Evolutionary conservation across 768 basidiomycete genomes (phyloP).

Genomic region (Crucibulum laeve): DNA sequence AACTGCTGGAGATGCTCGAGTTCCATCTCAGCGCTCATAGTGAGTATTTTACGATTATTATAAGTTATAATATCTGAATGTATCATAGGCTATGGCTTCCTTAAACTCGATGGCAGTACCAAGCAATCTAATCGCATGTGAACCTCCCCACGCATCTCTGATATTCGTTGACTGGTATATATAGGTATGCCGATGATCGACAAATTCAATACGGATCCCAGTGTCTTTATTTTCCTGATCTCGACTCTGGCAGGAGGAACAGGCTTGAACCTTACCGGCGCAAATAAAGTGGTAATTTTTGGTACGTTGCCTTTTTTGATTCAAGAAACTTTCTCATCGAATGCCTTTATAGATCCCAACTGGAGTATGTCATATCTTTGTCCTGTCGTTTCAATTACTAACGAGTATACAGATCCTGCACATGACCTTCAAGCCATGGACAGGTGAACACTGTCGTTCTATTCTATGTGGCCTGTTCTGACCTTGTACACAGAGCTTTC

Average conservation of each 20-base stretch:
- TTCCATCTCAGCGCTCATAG: constrained; percentile 62
- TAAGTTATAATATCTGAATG: constrained; percentile 2
- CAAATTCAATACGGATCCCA: constrained; percentile 68
- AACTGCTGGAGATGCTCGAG: constrained; percentile 81
- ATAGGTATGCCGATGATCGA: constrained; percentile 87
- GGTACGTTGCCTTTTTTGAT: constrained; percentile 35
- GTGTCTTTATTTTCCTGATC: constrained; percentile 79
- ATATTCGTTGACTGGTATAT: constrained; percentile 1
- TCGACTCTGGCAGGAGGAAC: constrained; percentile 91
- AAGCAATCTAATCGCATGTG: constrained; percentile 61
- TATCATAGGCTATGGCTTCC: constrained; percentile 48
- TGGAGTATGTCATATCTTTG: constrained; percentile 67
- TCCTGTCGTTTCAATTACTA: background rate
- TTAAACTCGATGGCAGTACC: constrained; percentile 79
- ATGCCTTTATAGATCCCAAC: constrained; percentile 63
- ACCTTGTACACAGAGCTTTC: constrained; percentile 49
- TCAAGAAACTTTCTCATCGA: constrained; percentile 5
- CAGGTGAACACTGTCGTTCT: constrained; percentile 24
- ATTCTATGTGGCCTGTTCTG: background rate
- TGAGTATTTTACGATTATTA: constrained; percentile 18
- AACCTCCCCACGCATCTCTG: background rate
- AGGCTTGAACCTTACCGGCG: constrained; percentile 81
- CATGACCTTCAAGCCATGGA: constrained; percentile 95
- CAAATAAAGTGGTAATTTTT: constrained; percentile 93
- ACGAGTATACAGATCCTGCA: constrained; percentile 69